Conservation (phyloP, 1,284 basidiomycete genomes). For the Termitomyces sp. region DNA sequence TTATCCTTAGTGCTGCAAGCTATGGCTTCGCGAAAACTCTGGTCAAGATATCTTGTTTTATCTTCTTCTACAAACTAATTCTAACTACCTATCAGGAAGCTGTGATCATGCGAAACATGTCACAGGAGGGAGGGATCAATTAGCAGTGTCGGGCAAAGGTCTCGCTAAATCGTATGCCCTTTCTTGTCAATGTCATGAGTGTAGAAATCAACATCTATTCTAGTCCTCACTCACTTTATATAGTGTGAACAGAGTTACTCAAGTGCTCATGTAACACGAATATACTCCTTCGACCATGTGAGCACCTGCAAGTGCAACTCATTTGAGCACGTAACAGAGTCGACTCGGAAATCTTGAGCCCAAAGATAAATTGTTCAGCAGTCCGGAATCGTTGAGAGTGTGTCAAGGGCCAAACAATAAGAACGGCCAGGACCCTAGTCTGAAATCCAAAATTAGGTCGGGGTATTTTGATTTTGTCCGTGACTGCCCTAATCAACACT, state of each 20-base stretch:
- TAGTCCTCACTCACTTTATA: not conserved
- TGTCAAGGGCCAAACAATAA: not conserved
- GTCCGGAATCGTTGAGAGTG: not conserved
- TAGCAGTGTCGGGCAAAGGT: not conserved
- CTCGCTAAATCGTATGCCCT: not conserved
- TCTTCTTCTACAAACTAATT: not conserved
- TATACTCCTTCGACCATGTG: too few species aligned
- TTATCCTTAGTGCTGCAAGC: not conserved
- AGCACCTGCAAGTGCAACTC: not conserved
- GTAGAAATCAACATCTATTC: not conserved
- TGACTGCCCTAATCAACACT: not conserved
- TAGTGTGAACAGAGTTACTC: not conserved
- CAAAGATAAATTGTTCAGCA: not conserved
- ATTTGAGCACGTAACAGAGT: not conserved
- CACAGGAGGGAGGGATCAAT: too few species aligned
- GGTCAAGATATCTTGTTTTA: not conserved
- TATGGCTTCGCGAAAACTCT: not conserved
- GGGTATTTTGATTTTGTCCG: not conserved
- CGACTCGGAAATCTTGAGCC: not conserved
- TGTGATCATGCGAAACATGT: not conserved
- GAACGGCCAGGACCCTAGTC: not conserved
- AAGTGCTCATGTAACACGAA: not conserved
- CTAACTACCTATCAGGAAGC: not conserved
- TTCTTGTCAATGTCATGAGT: not conserved
- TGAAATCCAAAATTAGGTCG: not conserved